A percentile compares a stretch with the other conserved stretches of the same genome.
Conservation (phyloP, 1,284 basidiomycete genomes). For the Amylostereum chailletii region DNA sequence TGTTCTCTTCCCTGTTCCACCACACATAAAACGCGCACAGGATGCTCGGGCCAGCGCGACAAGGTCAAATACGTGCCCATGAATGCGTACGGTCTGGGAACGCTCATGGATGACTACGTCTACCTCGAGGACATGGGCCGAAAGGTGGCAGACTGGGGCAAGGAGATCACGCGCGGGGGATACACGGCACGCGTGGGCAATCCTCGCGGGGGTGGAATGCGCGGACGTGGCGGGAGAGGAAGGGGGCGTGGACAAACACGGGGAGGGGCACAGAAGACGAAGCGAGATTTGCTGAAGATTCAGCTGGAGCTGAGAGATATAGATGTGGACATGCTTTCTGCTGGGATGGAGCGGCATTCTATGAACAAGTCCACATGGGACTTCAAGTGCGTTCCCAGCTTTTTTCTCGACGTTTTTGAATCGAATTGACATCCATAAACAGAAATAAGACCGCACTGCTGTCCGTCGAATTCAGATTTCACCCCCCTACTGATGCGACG, state of each 20-base stretch:
- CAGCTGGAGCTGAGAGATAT: slow-evolving; percentile 59
- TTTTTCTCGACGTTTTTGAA: slow-evolving; percentile 10
- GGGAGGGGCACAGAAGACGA: slow-evolving; percentile 26
- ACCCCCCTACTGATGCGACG: slow-evolving; percentile 36
- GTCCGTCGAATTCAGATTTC: slow-evolving; percentile 65
- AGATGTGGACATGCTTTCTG: slow-evolving; percentile 67
- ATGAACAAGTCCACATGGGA: slow-evolving; percentile 78
- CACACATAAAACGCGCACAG: slow-evolving; percentile 57
- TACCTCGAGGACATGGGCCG: slow-evolving; percentile 77
- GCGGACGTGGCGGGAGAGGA: slow-evolving; percentile 16
- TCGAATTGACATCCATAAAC: slow-evolving; percentile 3
- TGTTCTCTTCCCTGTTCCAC: slow-evolving; percentile 70
- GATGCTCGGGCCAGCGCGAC: slow-evolving; percentile 69
- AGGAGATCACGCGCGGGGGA: slow-evolving; percentile 55
- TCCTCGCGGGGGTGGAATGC: slow-evolving; percentile 11
- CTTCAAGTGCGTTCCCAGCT: slow-evolving; percentile 48
- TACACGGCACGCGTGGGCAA: slow-evolving; percentile 18
- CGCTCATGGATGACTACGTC: slow-evolving; percentile 79
- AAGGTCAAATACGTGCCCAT: slow-evolving; percentile 69
- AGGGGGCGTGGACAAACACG: slow-evolving; percentile 22
- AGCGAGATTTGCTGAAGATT: slow-evolving; percentile 56
- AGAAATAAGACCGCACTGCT: slow-evolving; percentile 64
- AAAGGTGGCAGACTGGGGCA: slow-evolving; percentile 63
- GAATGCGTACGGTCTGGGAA: slow-evolving; percentile 73
- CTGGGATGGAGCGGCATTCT: slow-evolving; percentile 75